Base-by-base conservation (phyloP, 306 rosid species). In the Casuarina equisetifolia region DNA sequence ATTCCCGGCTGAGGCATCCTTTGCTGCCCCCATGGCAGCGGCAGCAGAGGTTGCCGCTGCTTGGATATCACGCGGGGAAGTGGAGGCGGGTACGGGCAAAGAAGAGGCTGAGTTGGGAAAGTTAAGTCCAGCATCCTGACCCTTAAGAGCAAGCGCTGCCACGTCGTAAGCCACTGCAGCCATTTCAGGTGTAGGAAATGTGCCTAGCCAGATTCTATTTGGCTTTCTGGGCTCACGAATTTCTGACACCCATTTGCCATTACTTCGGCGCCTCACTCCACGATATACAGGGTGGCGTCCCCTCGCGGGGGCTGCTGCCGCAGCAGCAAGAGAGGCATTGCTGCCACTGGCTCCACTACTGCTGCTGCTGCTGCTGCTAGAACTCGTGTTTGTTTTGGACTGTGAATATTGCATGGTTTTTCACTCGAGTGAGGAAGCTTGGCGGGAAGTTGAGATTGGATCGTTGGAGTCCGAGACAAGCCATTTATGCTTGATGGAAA, bases 91-190 rank as follows among this genome's bases (percentile, higher is more conserved):
- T 8, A 91, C 86, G 0, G 97, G 97, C 35, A 95, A 66, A 1
- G 99, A 92, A 17, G 96, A 61, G 3, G 91, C 95, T 0, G 91
- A 89, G 82, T 95, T 82, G 4, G 99, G 99, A 81, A 95, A 95
- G 78, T 95, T 95, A 4, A 95, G 85, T 72, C 87, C 91, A 5
- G 96, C 90, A 53, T 84, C 79, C 17, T 74, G 83, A 35, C 99
- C 99, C 78, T 92, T 95, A 6, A 92, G 96, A 46, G 97, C 94
- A 45, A 92, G 91, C 0, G 97, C 96, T 0, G 97, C 99, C 17
- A 95, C 99, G 49, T 95, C 99, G 75, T 91, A 95, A 6, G 97
- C 99, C 12, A 88, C 84, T 15, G 99, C 99, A 0, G 97, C 97
- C 97, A 95, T 95, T 82, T 95, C 99, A 0, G 99, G 92, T 0